Conservation (phyloP, 345 rosid genomes). For the Euphorbia tirucalli region DNA sequence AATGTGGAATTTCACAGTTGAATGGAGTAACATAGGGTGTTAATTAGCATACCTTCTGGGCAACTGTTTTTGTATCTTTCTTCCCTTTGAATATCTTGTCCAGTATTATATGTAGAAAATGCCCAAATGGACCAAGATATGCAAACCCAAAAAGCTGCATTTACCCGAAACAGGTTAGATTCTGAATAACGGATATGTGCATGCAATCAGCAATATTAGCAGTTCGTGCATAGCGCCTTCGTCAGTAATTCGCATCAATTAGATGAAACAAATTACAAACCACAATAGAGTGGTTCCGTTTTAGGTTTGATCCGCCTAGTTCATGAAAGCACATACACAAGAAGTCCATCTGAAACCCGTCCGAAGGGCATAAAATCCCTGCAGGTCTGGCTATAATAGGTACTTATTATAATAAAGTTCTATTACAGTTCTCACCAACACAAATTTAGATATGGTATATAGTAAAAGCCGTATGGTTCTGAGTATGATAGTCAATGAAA, state of each 20-base stretch:
- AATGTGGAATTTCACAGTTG: conserved; percentile 1
- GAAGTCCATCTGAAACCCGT: too few relatives aligned
- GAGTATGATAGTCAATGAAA: background rate
- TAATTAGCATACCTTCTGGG: conserved; percentile 68
- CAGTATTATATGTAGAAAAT: conserved; percentile 61
- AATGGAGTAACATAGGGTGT: background rate
- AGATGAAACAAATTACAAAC: background rate
- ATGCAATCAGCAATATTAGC: conserved; percentile 1
- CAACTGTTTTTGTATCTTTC: conserved; percentile 78
- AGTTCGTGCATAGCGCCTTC: background rate
- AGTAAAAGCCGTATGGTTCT: too few relatives aligned
- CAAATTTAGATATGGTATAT: background rate
- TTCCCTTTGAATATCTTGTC: conserved; percentile 89
- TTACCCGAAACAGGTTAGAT: conserved; percentile 3
- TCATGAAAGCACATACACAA: background rate
- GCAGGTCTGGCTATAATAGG: too few relatives aligned
- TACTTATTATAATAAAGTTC: background rate
- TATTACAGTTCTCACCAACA: background rate
- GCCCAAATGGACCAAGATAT: conserved; percentile 85
- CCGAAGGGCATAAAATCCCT: too few relatives aligned
- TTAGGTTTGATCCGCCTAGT: background rate
- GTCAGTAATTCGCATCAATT: background rate
- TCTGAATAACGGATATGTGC: background rate
- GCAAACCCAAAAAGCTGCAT: conserved; percentile 75
- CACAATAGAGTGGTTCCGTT: background rate